These are phyloP conservation scores for Melampsora americana DNA, from an alignment of 1,284 basidiomycete species.

Conservation along the genomic window DNA sequence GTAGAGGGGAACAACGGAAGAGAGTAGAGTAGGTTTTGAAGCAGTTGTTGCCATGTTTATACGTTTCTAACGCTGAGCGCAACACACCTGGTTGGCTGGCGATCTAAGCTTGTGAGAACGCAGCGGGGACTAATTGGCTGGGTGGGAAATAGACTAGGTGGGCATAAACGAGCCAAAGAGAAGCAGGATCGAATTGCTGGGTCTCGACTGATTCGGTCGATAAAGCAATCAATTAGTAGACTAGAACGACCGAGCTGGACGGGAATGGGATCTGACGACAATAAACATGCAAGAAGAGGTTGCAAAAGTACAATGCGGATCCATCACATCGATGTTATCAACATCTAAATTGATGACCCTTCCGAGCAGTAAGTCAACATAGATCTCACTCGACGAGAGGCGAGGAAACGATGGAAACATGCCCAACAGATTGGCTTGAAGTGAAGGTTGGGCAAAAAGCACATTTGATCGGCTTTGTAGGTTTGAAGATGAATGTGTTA, in stretches of 20 bases:
- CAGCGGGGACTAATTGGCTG: neutral
- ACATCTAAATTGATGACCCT: neutral
- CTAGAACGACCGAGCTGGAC: constrained; percentile 3
- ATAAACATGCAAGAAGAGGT: neutral
- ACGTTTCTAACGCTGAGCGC: constrained; percentile 10
- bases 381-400: neutral
- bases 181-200: neutral
- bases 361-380: neutral
- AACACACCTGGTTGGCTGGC: neutral
- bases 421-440: neutral
- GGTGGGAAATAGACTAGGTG: constrained; percentile 8
- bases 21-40: constrained; percentile 1
- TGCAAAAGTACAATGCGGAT: neutral
- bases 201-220: neutral
- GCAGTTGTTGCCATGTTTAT: constrained; percentile 13
- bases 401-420: neutral
- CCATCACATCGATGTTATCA: neutral
- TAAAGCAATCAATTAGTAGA: constrained; percentile 2
- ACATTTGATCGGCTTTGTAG: too few species aligned
- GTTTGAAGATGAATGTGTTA: too few species aligned
- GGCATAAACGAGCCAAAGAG: neutral
- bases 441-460: too few species aligned
- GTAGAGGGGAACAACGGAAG: constrained; percentile 2
- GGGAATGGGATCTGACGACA: neutral
- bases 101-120: neutral